Percentiles rank a stretch among this genome's conserved stretches.
phyloP scores from a whole-genome alignment of 441 rosid genomes.

The Pelargonium fulgidum region DNA sequence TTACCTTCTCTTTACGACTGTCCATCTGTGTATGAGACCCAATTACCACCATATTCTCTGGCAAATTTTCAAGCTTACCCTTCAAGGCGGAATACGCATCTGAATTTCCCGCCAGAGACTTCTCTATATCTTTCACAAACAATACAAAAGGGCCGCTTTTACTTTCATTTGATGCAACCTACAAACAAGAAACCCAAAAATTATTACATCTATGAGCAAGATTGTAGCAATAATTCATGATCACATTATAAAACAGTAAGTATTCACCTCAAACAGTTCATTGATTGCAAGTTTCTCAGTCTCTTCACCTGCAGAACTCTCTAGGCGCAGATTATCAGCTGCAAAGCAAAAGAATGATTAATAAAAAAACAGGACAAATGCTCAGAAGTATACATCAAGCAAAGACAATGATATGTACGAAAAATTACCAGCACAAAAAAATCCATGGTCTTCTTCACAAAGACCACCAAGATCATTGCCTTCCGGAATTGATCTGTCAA shows the following conservation, averaged over 20 bases:
- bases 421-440: conserved; percentile 76
- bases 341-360: conserved; percentile 17
- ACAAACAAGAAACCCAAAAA: conserved; percentile 26
- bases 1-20: conserved; percentile 91
- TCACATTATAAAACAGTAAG: conserved; percentile 12
- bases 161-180: conserved; percentile 76
- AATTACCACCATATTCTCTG: conserved; percentile 65
- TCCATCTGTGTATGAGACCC: conserved; percentile 91
- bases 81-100: conserved; percentile 62
- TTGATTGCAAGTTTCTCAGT: conserved; percentile 69
- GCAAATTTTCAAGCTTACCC: conserved; percentile 74
- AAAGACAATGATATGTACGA: conserved; percentile 1
- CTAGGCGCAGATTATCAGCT: conserved; percentile 83
- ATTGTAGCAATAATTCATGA: conserved; percentile 10
- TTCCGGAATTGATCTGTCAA: conserved; percentile 75
- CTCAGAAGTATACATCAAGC: conserved; percentile 8
- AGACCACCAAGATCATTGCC: conserved; percentile 95
- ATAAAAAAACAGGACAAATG: conserved; percentile 9
- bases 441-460: conserved; percentile 89
- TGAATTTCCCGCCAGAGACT: conserved; percentile 68
- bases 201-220: conserved; percentile 5
- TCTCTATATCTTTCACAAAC: conserved; percentile 89
- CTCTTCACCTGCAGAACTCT: conserved; percentile 75
- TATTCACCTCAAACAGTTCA: conserved; percentile 80
- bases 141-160: conserved; percentile 64